Conservation (phyloP, 495 filamentous ascomycete species). For the Friedmanniomyces endolithicus region DNA sequence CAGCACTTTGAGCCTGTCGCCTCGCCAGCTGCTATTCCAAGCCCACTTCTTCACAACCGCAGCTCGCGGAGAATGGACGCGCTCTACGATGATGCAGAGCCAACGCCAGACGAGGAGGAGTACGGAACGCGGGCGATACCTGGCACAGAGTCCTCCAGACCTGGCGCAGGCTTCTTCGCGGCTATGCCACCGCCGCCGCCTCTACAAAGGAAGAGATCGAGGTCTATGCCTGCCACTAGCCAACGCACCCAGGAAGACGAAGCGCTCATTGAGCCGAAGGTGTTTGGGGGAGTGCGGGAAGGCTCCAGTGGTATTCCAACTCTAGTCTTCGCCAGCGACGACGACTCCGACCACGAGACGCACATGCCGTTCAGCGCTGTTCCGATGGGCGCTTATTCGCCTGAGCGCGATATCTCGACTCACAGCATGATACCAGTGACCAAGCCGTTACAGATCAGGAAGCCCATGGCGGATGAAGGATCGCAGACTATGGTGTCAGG, state of each 20-base stretch:
- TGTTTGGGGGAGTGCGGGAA: constrained; percentile 10
- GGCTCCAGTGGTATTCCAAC: constrained; percentile 1
- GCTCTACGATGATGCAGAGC: background rate
- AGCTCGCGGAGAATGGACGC: constrained; percentile 12
- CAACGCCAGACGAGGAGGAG: background rate
- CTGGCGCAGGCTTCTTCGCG: constrained; percentile 16
- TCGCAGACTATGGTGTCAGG: constrained; percentile 32
- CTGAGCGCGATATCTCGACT: background rate
- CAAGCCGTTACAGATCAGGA: constrained; percentile 12
- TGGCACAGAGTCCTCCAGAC: constrained; percentile 9
- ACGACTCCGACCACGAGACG: background rate
- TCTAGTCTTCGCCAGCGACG: constrained; percentile 8
- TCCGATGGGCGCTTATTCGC: background rate
- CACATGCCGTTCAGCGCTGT: background rate
- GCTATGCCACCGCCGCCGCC: background rate
- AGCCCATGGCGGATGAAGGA: constrained; percentile 23
- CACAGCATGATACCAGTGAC: constrained; percentile 1
- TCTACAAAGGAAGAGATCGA: background rate
- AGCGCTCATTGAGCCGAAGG: constrained; percentile 10
- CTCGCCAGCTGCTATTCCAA: background rate
- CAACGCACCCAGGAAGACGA: background rate
- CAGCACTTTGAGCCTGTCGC: constrained; percentile 13
- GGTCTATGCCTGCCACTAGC: background rate
- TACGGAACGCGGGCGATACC: background rate
- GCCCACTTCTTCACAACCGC: constrained; percentile 8